Percentiles rank a stretch among this genome's conserved stretches.
These are phyloP conservation scores for Ustilago hordei DNA, from an alignment of 1,284 basidiomycete species.

Conservation along the genomic window DNA sequence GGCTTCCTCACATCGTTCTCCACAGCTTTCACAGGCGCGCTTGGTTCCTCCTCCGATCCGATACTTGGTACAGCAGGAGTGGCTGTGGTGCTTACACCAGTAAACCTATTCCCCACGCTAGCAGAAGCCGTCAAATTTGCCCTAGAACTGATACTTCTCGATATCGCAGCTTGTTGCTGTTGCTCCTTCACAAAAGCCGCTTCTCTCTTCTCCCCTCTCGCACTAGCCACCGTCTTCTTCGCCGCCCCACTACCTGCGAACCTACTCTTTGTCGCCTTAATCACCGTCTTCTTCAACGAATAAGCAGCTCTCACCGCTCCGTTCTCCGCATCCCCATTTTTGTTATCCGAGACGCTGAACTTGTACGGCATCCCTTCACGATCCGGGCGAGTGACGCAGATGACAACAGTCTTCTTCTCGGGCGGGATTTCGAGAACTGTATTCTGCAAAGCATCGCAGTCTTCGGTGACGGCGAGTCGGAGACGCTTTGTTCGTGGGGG, in stretches of 20 bases:
- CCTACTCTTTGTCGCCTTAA: constrained; percentile 41
- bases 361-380: constrained; percentile 44
- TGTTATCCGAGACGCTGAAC: constrained; percentile 20
- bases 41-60: background rate
- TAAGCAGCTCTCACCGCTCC: constrained; percentile 16
- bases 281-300: constrained; percentile 41
- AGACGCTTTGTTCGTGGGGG: constrained; percentile 29
- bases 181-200: constrained; percentile 31
- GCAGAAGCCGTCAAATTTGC: constrained; percentile 16
- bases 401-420: constrained; percentile 36
- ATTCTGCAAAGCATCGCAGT: constrained; percentile 33
- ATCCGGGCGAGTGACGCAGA: constrained; percentile 40
- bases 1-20: constrained; percentile 13
- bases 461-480: constrained; percentile 40
- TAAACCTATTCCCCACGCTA: constrained; percentile 35
- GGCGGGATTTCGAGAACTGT: constrained; percentile 40
- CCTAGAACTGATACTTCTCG: constrained; percentile 29
- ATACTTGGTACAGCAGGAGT: constrained; percentile 1
- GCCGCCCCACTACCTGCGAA: constrained; percentile 22
- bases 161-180: constrained; percentile 34
- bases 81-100: constrained; percentile 10
- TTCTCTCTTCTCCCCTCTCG: constrained; percentile 22
- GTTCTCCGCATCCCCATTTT: background rate
- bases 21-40: background rate
- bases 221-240: constrained; percentile 24